Evolutionary conservation across 352 stramenopile genomes (phyloP).

Genomic region (Phytophthora ohioensis): DNA sequence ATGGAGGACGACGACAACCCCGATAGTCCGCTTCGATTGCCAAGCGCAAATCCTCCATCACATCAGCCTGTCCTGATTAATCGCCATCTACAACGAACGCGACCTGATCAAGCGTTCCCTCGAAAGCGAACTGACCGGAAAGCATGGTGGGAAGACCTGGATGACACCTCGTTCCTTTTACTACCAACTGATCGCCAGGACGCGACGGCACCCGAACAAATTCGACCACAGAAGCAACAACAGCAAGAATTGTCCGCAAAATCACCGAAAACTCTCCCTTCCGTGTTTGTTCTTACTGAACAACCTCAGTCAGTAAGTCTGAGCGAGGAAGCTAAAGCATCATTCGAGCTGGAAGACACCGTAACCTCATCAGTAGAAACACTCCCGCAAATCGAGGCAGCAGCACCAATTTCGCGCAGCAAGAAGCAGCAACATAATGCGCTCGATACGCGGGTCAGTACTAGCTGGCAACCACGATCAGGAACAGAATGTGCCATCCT

Average conservation of each 20-base stretch:
- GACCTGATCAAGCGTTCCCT: conserved; percentile 35
- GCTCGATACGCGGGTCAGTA: background rate
- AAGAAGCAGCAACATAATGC: background rate
- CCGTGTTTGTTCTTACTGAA: conserved; percentile 36
- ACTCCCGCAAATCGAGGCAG: conserved; percentile 24
- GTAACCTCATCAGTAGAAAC: background rate
- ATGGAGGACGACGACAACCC: conserved; percentile 18
- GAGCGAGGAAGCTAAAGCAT: conserved; percentile 4
- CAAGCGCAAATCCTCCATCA: conserved; percentile 36
- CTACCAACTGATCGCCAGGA: conserved; percentile 19
- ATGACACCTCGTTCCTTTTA: conserved; percentile 31
- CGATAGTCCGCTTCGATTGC: conserved; percentile 20
- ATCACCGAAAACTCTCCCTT: conserved; percentile 24
- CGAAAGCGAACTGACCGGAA: conserved; percentile 46
- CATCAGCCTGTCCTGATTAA: conserved; percentile 35
- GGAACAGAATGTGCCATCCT: background rate
- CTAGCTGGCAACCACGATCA: background rate
- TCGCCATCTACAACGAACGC: conserved; percentile 39
- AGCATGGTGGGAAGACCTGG: conserved; percentile 48
- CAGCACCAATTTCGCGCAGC: background rate
- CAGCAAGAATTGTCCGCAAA: conserved; percentile 3
- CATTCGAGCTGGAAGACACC: background rate
- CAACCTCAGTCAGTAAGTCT: conserved; percentile 10
- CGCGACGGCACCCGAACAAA: background rate
- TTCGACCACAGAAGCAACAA: conserved; percentile 4